Evolutionary conservation across 2,329 filamentous ascomycete species (phyloP).

Genomic region (Venturiaceae sp.): DNA sequence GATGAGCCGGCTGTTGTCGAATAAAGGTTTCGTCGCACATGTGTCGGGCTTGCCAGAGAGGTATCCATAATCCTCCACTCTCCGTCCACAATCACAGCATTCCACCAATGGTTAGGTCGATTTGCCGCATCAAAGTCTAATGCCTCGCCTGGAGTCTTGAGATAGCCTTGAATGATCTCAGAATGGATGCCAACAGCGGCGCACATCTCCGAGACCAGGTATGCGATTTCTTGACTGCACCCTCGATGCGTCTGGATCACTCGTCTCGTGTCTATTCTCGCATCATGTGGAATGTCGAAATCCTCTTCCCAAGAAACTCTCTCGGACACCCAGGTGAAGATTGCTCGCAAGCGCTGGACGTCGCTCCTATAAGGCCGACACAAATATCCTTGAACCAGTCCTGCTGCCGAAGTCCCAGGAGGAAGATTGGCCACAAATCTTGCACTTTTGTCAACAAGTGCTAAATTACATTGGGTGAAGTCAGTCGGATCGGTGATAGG

Average conservation of each 20-base stretch:
- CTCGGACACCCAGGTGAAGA: slow-evolving; percentile 97
- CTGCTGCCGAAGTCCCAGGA: slow-evolving; percentile 69
- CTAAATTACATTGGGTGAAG: slow-evolving; percentile 69
- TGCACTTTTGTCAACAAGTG: slow-evolving; percentile 89
- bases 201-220: slow-evolving; percentile 89
- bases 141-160: slow-evolving; percentile 77
- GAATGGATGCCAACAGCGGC: slow-evolving; percentile 76
- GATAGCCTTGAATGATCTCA: slow-evolving; percentile 79
- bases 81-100: slow-evolving; percentile 81
- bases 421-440: slow-evolving; percentile 81
- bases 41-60: slow-evolving; percentile 81
- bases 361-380: slow-evolving; percentile 92
- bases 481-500: slow-evolving; percentile 76
- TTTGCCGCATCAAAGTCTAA: slow-evolving; percentile 66
- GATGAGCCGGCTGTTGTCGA: slow-evolving; percentile 59
- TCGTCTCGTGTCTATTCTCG: slow-evolving; percentile 69
- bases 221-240: slow-evolving; percentile 81
- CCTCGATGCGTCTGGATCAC: slow-evolving; percentile 78
- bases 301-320: slow-evolving; percentile 94
- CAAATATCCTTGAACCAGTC: slow-evolving; percentile 81
- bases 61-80: slow-evolving; percentile 97
- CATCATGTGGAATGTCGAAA: slow-evolving; percentile 47
- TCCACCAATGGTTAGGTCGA: slow-evolving; percentile 97
- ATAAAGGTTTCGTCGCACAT: slow-evolving; percentile 69
- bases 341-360: slow-evolving; percentile 82